Evolutionary conservation across 164 flowering plant genomes (phyloP), one percentile per base, ranked within the genome.

Genomic region (Nelumbo lutea): DNA sequence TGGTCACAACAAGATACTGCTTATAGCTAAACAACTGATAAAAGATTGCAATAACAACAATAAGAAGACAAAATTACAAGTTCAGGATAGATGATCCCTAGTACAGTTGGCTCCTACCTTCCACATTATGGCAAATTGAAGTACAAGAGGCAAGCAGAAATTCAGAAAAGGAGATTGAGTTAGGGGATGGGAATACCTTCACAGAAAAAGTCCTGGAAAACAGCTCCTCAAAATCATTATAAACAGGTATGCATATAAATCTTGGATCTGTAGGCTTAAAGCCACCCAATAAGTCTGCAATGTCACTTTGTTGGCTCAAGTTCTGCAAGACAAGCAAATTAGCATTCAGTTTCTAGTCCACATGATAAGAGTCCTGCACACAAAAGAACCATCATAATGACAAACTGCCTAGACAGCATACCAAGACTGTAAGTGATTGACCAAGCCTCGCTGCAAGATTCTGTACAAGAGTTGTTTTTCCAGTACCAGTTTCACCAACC

Each of bases 401-500:
- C 27, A 61, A 46, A 3, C 40, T 9, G 15, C 47, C 39, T 5
- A 41, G 42, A 42, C 2, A 76, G 66, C 77, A 72, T 89, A 95
- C 98, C 96, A 96, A 71, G 68, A 96, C 98, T 59, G 89, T 92
- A 45, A 96, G 84, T 68, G 76, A 85, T 70, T 86, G 96, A 48
- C 93, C 90, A 57, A 96, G 80, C 83, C 85, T 84, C 42, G 48
- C 40, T 11, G 98, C 98, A 64, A 96, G 78, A 81, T 80, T 88
- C 79, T 96, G 99, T 40, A 96, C 99, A 74, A 96, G 87, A 0
- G 99, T 96, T 51, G 99, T 96, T 76, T 96, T 96, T 55, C 99
- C 99, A 38, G 98, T 93, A 70, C 99, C 99, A 73, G 99, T 96
- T 81, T 96, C 99, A 79, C 99, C 99, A 78, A 96, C 97, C 84